Conservation (phyloP, 2,329 filamentous ascomycete species). For the Emydomyces testavorans region DNA sequence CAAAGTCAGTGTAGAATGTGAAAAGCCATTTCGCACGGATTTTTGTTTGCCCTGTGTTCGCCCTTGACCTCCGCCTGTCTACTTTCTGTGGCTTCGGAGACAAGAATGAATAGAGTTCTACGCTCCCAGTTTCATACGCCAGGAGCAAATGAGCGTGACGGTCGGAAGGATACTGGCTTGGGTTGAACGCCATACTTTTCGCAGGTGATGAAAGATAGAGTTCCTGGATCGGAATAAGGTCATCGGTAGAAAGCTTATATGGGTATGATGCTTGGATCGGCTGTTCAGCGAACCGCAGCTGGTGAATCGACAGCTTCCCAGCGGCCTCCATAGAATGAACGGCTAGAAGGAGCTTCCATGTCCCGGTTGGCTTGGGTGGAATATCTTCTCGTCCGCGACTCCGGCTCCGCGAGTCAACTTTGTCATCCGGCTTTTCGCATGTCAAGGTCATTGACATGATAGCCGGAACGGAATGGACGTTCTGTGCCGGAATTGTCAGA, state of each 20-base stretch:
- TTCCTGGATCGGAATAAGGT: conserved; percentile 37
- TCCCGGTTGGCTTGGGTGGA: conserved; percentile 16
- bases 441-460: conserved; percentile 46
- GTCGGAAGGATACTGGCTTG: conserved; percentile 41
- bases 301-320: conserved; percentile 37
- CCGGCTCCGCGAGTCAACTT: conserved; percentile 24
- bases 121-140: conserved; percentile 43
- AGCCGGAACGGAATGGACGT: conserved; percentile 40
- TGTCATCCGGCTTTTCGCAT: conserved; percentile 26
- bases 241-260: conserved; percentile 26
- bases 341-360: conserved; percentile 38
- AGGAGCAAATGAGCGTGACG: conserved; percentile 47
- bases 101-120: conserved; percentile 48
- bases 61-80: conserved; percentile 24
- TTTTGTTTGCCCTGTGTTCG: conserved; percentile 25
- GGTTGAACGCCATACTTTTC: conserved; percentile 43
- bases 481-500: conserved; percentile 36
- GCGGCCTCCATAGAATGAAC: conserved; percentile 37
- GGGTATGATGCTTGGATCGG: conserved; percentile 10
- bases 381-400: conserved; percentile 17
- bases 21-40: conserved; percentile 35
- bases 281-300: conserved; percentile 28
- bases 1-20: conserved; percentile 32
- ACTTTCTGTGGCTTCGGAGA: conserved; percentile 24
- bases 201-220: conserved; percentile 41